Evolutionary conservation across 768 basidiomycete genomes (phyloP), one percentile per base, ranked within the genome.

Genomic region (Boletus tomentosulus): DNA sequence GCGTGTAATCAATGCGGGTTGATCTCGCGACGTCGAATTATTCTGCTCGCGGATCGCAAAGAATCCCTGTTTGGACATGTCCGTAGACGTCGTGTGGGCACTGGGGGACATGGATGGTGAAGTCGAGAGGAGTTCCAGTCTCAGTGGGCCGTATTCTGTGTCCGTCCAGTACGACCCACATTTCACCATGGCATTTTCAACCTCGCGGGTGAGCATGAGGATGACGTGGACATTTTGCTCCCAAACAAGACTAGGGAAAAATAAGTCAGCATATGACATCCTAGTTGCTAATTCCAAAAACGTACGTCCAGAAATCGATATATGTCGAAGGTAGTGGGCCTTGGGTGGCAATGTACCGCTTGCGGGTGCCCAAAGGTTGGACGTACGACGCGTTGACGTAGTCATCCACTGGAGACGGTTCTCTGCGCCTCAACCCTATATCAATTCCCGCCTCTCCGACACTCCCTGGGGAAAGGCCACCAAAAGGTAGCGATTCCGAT

Each of bases 381-480:
- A 98, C 86, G 63, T 87, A 89, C 28, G 92, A 96, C 10, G 96
- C 96, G 66, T 98, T 98, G 69, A 98, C 86, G 67, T 98, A 98
- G 67, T 98, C 95, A 58, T 87, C 87, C 39, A 80, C 81, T 31
- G 84, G 81, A 19, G 69, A 66, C 3, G 59, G 57, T 39, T 50
- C 59, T 51, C 55, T 46, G 43, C 48, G 61, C n/a, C 34, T 59
- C 24, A 34, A 30, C 31, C 45, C 43, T 8, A 16, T 3, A 24
- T 53, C 51, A 35, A 28, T 44, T 24, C 0, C 47, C 3, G 6
- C 42, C 19, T 60, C 55, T 15, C 31, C 34, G 2, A 35, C 24
- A 16, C 25, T n/a, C 24, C 13, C 49, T 34, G 34, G 16, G 15
- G 22, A n/a, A 24, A 16, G 3, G 24, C 15, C 13, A 25, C 30